Evolutionary conservation across 306 rosid genomes (phyloP).

Genomic region (Inga oerstediana): DNA sequence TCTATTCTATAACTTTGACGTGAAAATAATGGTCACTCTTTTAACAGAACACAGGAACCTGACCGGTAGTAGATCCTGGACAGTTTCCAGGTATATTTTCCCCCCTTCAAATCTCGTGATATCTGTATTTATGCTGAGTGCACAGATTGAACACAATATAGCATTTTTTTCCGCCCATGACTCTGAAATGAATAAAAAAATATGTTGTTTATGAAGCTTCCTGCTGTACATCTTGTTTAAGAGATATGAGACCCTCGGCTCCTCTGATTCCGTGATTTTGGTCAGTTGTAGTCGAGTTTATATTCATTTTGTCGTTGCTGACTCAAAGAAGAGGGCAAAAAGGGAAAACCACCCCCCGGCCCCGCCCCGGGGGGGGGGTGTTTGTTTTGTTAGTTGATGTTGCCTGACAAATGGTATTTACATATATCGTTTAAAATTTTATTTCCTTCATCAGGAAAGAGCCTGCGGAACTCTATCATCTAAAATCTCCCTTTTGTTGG

Average conservation of each 20-base stretch:
- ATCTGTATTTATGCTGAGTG: slow-evolving; percentile 40
- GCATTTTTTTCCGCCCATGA: slow-evolving; percentile 28
- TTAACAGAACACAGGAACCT: slow-evolving; percentile 40
- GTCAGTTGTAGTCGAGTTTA: background rate
- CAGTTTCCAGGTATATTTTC: slow-evolving; percentile 35
- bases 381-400: background rate
- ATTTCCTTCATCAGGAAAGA: background rate
- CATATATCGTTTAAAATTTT: too few relatives aligned
- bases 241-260: background rate
- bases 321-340: background rate
- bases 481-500: background rate
- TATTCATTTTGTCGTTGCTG: background rate
- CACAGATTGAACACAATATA: slow-evolving; percentile 19
- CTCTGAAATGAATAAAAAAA: slow-evolving; percentile 35
- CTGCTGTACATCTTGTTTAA: background rate
- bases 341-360: background rate
- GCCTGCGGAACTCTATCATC: background rate
- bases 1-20: slow-evolving; percentile 48
- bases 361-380: background rate
- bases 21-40: slow-evolving; percentile 22
- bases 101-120: background rate
- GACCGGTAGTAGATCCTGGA: slow-evolving; percentile 39
- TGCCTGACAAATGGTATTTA: background rate
- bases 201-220: slow-evolving; percentile 8
- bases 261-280: background rate